These are phyloP conservation scores for Lactarius tabidus DNA, from an alignment of 768 basidiomycete genomes.

Conservation along the genomic window DNA sequence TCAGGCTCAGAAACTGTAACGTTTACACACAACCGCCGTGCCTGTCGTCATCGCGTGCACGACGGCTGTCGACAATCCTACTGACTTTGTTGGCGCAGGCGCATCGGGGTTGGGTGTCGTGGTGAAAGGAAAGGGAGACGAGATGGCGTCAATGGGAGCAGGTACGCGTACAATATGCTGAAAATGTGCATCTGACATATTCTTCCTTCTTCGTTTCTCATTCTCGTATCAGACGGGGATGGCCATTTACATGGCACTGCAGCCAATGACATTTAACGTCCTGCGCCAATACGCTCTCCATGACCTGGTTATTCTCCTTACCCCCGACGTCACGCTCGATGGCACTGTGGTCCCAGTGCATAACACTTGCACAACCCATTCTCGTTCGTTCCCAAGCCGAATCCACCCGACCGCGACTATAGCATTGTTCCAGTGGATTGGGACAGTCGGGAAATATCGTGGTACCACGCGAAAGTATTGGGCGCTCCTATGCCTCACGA, in stretches of 20 bases:
- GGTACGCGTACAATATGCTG: slow-evolving; percentile 89
- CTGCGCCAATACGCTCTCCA: slow-evolving; percentile 84
- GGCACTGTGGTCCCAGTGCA: no score
- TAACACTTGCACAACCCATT: slow-evolving; percentile 73
- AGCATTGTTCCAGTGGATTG: no score
- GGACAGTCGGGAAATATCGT: no score
- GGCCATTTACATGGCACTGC: slow-evolving; percentile 82
- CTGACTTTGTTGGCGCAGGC: slow-evolving; percentile 64
- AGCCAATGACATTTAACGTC: slow-evolving; percentile 67
- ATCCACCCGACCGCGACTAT: no score
- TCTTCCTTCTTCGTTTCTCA: slow-evolving; percentile 1
- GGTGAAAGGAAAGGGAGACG: slow-evolving; percentile 86
- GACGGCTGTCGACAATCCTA: slow-evolving; percentile 86
- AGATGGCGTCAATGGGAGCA: slow-evolving; percentile 99
- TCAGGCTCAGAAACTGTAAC: slow-evolving; percentile 81
- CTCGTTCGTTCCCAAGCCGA: slow-evolving; percentile 49
- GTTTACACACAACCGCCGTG: slow-evolving; percentile 79
- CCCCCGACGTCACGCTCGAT: slow-evolving; percentile 35
- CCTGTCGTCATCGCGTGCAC: slow-evolving; percentile 88
- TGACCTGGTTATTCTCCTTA: slow-evolving; percentile 63
- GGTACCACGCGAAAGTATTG: no score
- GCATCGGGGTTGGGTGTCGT: slow-evolving; percentile 82
- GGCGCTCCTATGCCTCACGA: no score
- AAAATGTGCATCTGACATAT: slow-evolving; percentile 56
- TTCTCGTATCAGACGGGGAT: slow-evolving; percentile 63